Base-by-base conservation (phyloP, 352 stramenopile genomes). In the Globisporangium apiculatum region DNA sequence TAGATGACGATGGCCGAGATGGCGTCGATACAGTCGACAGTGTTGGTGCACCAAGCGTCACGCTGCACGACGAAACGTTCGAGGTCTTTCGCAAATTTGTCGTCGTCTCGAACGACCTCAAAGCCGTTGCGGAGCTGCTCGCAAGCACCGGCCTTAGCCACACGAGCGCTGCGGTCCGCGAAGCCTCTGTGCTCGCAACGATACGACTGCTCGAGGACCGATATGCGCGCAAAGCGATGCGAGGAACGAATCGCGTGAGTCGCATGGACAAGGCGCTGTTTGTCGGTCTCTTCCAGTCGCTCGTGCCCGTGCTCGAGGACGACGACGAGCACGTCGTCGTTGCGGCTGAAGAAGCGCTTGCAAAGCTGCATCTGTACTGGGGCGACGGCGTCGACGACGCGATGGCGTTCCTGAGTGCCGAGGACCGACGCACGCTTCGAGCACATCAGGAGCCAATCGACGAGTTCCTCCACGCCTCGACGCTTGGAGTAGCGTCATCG, bases 1-100 rank as follows among this genome's bases (percentile, higher is more conserved):
- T 57, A 55, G 61, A 54, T 43, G 52, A 72, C 18, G 47, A 51
- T 5, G 18, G 41, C 8, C 42, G 50, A 7, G 51, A 51, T 5
- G 18, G 31, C 40, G 40, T 31, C 24, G 24, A 3, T 3, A 31
- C 24, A 31, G 1, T 31, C 24, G 46, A 43, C 17, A 9, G 10
- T 31, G 4, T 17, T 2, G 24, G 9, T 11, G 14, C 18, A 52
- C 18, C 12, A 37, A 3, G 54, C 58, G 50, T 53, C 18, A 3
- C 55, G 65, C 58, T 87, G 15, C 61, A 86, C 17, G 72, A 86
- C 40, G 75, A 86, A n/a, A 69, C 77, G 37, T 79, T 81, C 50
- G 66, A 75, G 17, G 72, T 90, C 10, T 85, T 92, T 61, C 79
- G 69, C 47, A 83, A 79, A 58, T 92, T 82, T 45, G 69, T 71